These are phyloP conservation scores for Pseudevernia furfuracea DNA, from an alignment of 495 filamentous ascomycete genomes.

Conservation along the genomic window DNA sequence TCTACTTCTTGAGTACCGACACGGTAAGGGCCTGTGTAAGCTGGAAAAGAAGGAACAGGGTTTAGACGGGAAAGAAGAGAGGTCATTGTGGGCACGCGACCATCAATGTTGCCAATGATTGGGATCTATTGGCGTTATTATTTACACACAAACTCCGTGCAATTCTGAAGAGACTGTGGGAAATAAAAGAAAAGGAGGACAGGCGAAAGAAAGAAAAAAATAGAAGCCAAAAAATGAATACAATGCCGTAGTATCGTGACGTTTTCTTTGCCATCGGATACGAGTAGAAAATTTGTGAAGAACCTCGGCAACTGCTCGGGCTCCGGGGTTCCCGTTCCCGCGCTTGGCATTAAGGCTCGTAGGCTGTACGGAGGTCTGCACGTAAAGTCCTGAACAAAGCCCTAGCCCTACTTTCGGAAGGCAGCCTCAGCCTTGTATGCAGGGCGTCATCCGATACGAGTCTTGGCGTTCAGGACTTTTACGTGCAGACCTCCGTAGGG, in stretches of 20 bases:
- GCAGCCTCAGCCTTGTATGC: too few relatives aligned
- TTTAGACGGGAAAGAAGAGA: slow-evolving; percentile 21
- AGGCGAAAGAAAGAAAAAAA: neutral
- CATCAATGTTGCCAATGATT: neutral
- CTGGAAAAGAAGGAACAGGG: slow-evolving; percentile 51
- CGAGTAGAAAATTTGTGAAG: neutral
- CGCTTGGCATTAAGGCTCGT: neutral
- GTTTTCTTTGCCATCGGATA: neutral
- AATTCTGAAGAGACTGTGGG: neutral
- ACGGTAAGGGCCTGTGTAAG: slow-evolving; percentile 62
- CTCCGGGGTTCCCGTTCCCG: neutral
- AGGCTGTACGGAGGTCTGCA: too few relatives aligned
- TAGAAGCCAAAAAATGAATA: neutral
- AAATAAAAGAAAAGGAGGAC: neutral
- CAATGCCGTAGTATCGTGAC: neutral
- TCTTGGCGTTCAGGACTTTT: too few relatives aligned
- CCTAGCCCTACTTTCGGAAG: too few relatives aligned
- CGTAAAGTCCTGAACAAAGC: too few relatives aligned
- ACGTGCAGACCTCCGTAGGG: too few relatives aligned
- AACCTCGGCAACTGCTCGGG: too few relatives aligned
- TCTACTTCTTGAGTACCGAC: slow-evolving; percentile 72
- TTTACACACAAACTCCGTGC: neutral
- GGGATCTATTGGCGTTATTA: neutral
- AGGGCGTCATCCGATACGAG: too few relatives aligned
- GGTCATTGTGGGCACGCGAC: slow-evolving; percentile 10